Evolutionary conservation across 73 alveolate species (phyloP), one percentile per base, ranked within the genome.

Genomic region (Paramecium bursaria): DNA sequence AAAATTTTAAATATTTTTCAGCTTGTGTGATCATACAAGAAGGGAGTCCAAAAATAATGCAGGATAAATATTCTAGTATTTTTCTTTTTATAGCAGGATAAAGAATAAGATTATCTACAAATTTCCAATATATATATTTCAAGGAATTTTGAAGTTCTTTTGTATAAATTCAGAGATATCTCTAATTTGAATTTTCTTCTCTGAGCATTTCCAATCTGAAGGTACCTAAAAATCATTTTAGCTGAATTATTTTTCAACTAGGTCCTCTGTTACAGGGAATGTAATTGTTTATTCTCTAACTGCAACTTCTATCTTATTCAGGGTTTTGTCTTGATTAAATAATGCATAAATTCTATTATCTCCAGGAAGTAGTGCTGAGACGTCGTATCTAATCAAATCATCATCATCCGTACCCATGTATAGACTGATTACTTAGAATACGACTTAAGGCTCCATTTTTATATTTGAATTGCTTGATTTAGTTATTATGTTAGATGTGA

Each of bases 361-460:
- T 4, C 19, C 44, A 39, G 14, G 5, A 1, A 5, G 3, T 17
- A 61, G 23, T 1, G 55, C 30, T 14, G 15, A 33, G 11, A 61
- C 6, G 13, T 61, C 80, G 39, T 22, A 61, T 61, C 80, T 61
- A 1, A 39, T 44, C 25, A 60, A 19, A 31, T 60, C 61, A 67
- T 67, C 60, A 15, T 67, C 57, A 39, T 46, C 82, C 1, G 57
- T 67, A 0, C 82, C 82, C 60, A 67, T 42, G 7, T 67, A 67
- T 13, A 67, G 39, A 67, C 60, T 67, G 23, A 61, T 33, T 22
- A 33, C 0, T 25, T 33, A 3, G 19, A 4, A 67, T 2, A 67
- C 82, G 44, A 67, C 61, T 25, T 67, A 35, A 67, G 60, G 82
- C 13, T 60, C 79, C 0, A 39, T 2, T 1, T 17, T 39, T 5